These are phyloP conservation scores for Ceriops tagal DNA, from an alignment of 345 rosid species.

Conservation along the genomic window DNA sequence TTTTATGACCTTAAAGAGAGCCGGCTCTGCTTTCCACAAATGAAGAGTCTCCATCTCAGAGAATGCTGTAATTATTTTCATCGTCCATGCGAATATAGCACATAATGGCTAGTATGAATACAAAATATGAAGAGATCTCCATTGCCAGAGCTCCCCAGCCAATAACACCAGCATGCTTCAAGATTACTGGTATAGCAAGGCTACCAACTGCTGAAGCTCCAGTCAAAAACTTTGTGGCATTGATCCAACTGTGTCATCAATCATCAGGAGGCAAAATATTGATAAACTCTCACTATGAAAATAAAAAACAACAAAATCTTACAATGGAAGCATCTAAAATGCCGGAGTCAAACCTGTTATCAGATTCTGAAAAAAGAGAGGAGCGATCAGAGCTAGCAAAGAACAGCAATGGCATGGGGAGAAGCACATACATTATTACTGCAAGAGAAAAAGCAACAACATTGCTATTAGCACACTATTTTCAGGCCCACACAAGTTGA, in stretches of 20 bases:
- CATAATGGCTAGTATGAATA: constrained; percentile 70
- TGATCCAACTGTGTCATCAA: constrained; percentile 66
- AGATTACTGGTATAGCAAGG: constrained; percentile 83
- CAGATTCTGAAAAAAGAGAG: constrained; percentile 59
- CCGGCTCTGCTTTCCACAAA: neutral
- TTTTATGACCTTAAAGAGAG: too few relatives aligned
- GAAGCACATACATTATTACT: constrained; percentile 89
- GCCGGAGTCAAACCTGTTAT: constrained; percentile 40
- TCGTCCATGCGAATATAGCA: constrained; percentile 51
- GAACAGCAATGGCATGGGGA: constrained; percentile 93
- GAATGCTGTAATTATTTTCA: constrained; percentile 47
- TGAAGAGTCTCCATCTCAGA: constrained; percentile 27
- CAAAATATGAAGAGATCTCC: constrained; percentile 74
- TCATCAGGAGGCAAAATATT: neutral
- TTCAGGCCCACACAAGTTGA: neutral
- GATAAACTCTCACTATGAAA: neutral
- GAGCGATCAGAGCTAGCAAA: constrained; percentile 72
- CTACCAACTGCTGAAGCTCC: constrained; percentile 93
- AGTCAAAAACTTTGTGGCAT: constrained; percentile 83
- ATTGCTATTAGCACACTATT: constrained; percentile 8
- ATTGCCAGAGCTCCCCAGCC: constrained; percentile 91
- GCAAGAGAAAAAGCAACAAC: constrained; percentile 25
- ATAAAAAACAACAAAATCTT: constrained; percentile 4
- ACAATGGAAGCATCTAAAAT: neutral
- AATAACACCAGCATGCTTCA: constrained; percentile 86